Conservation (phyloP, 202 grass and related monocot genomes). For the Hordeum pubiflorum region DNA sequence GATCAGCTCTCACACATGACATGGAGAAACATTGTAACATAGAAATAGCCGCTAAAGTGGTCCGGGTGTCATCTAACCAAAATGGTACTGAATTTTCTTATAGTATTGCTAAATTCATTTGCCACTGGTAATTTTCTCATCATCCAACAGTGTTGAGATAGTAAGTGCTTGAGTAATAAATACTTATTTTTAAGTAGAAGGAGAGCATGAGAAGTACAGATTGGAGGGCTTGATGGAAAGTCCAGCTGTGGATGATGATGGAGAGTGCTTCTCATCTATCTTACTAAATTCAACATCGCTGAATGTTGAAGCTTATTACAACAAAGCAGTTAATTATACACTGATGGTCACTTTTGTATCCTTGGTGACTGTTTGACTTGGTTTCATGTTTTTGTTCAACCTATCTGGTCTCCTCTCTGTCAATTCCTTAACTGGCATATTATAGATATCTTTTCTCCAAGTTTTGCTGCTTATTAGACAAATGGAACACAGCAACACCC, state of each 20-base stretch:
- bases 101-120: conserved; percentile 7
- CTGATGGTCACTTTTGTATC: conserved; percentile 99
- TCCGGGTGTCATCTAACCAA: conserved; percentile 56
- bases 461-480: conserved; percentile 91
- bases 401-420: conserved; percentile 20
- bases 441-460: conserved; percentile 93
- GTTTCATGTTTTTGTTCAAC: conserved; percentile 14
- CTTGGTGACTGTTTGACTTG: conserved; percentile 37
- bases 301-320: conserved; percentile 98
- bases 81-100: conserved; percentile 53
- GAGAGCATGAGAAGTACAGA: conserved; percentile 74
- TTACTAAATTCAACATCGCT: conserved; percentile 90
- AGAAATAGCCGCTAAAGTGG: conserved; percentile 92
- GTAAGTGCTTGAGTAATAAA: neutral
- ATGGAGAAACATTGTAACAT: conserved; percentile 97
- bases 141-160: neutral
- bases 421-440: conserved; percentile 41
- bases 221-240: conserved; percentile 91
- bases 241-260: conserved; percentile 74
- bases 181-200: conserved; percentile 39
- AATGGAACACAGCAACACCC: conserved; percentile 99
- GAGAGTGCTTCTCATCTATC: conserved; percentile 78
- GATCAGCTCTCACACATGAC: conserved; percentile 84
- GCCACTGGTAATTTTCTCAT: neutral
- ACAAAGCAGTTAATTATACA: conserved; percentile 98